Conservation (phyloP, 495 filamentous ascomycete species). For the Hyaloscypha hepaticicola region DNA sequence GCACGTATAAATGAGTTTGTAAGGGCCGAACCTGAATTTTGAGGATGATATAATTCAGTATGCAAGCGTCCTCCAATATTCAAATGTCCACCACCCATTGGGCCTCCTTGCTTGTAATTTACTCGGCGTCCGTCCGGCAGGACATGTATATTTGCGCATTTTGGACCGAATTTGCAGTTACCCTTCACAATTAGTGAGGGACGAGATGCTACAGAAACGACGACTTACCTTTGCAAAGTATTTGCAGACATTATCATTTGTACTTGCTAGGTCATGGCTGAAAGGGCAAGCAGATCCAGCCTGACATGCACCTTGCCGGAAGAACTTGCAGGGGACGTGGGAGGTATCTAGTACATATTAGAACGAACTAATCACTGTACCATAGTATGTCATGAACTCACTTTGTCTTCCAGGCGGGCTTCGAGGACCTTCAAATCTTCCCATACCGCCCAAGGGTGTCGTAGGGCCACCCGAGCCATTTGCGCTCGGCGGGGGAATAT, state of each 20-base stretch:
- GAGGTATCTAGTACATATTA: conserved; percentile 69
- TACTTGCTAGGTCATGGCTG: conserved; percentile 80
- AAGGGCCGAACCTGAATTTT: conserved; percentile 66
- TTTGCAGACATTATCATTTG: conserved; percentile 87
- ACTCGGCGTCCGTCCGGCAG: conserved; percentile 90
- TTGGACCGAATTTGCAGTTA: conserved; percentile 98
- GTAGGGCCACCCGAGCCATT: conserved; percentile 33
- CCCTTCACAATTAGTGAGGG: conserved; percentile 57
- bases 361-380: neutral
- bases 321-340: conserved; percentile 99
- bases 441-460: conserved; percentile 39
- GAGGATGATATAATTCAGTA: conserved; percentile 59
- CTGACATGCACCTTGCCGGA: conserved; percentile 91
- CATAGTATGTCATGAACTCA: conserved; percentile 39
- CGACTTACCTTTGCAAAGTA: conserved; percentile 90
- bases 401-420: conserved; percentile 84
- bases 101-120: conserved; percentile 62
- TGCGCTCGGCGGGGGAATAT: conserved; percentile 40
- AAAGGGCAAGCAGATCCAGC: conserved; percentile 95
- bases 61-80: conserved; percentile 73
- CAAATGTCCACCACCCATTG: conserved; percentile 46
- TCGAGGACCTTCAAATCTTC: conserved; percentile 64
- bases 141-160: conserved; percentile 95
- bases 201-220: neutral
- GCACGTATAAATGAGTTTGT: conserved; percentile 81